Base-by-base conservation (phyloP, 257 asterid species). In the Solanum clarkiae region DNA sequence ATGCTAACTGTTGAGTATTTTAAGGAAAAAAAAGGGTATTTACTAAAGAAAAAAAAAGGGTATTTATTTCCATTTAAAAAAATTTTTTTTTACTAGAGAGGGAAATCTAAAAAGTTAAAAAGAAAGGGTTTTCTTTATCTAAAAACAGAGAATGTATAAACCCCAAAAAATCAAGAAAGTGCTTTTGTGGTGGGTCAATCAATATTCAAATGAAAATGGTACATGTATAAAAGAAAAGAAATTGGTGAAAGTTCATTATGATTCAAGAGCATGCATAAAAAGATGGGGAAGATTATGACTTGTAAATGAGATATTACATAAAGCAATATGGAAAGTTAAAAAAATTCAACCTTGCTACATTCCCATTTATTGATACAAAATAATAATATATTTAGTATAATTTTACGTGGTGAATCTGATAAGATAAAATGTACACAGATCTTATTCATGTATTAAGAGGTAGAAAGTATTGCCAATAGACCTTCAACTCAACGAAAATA, bases 211-310 rank as follows among this genome's bases (percentile, higher is more conserved):
- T 77, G 82, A 51, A 24, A 77, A 77, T 15, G 60, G 24, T 77
- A 51, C 17, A 51, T 26, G 47, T 77, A 47, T 77, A 26, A 51
- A 77, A 69, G 75, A 15, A 15, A 66, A 22, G 47, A 51, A 77
- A 77, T 51, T 51, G 53, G 26, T 26, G 65, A 77, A 77, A 51
- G 82, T 16, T 77, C 82, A 77, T 51, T 2, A 77, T 77, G 65
- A 77, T 77, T 26, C 10, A 77, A 77, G 24, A 51, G 82, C 82
- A 77, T 77, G 82, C 82, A 51, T 51, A 26, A 77, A 77, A 51
- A 77, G 82, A 26, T 51, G 62, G 15, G 44, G 56, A 49, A 71
- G 80, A 24, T 49, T 40, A 75, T 49, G 62, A 75, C 82, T 75
- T 75, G 45, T 75, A 51, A 47, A 75, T 75, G 24, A 49, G 15